Evolutionary conservation across 805 yeast genomes (phyloP), one percentile per base, ranked within the genome.

Genomic region (Saccharomycopsis selenospora): DNA sequence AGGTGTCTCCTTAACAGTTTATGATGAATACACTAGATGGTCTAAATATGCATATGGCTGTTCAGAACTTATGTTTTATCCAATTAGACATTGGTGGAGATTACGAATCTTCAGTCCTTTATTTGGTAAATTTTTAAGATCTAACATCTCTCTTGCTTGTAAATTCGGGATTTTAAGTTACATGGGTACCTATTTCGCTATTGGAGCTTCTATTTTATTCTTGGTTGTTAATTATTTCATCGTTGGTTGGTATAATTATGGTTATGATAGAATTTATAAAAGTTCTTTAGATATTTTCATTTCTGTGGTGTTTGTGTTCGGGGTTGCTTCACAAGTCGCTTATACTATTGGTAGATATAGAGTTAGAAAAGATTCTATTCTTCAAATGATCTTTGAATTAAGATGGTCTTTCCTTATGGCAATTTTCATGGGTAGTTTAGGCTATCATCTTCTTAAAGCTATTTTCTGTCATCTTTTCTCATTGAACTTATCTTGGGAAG

Each of bases 121-220:
- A 33, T 33, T 33, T 10, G 17, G 38, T 14, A 33, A 17, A 6
- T 33, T 33, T 33, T 6, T 33, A 6, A 14, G n/a, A 6, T 33
- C 38, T 20, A 33, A 33, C 38, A 33, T 33, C 38, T 33, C 38
- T 14, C 38, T 33, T 10, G 38, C 38, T 33, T 33, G 38, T 14
- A 33, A 33, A 10, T 33, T 33, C 17, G 38, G 38, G n/a, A 33
- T 33, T 20, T 10, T 33, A 20, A 33, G 38, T 33, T 33, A 33
- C 38, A 33, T 33, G 38, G 38, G 38, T 14, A 33, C 38, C 38
- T 33, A 33, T 10, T 33, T 33, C 17, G 38, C 38, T 10, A 33
- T 33, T 33, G 38, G 38, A 33, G 38, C 38, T 17, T 33, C 38
- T 33, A 4, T 33, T 14, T 6, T 33, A 6, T 33, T 33, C 38